Evolutionary conservation across 78 protist species (phyloP), one percentile per base, ranked within the genome.

Genomic region (Diacronema lutheri): DNA sequence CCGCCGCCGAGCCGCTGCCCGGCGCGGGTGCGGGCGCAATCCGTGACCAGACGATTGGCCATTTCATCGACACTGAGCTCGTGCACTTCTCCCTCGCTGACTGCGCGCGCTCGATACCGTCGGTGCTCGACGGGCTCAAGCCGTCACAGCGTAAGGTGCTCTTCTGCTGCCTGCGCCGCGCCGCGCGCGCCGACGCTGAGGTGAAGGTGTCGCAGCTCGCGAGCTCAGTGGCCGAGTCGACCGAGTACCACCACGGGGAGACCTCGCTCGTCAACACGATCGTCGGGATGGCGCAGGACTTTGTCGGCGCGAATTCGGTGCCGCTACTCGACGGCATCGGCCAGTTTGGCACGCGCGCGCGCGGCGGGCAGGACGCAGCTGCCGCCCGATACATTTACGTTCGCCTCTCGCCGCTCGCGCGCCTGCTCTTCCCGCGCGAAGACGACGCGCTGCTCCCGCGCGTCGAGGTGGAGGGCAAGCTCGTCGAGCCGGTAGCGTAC

Each of bases 181-280:
- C 93, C 46, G 90, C 97, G 29, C 33, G 38, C 50, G 12, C 16
- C 41, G 0, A 21, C 13, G 14, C 79, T 0, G 99, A 98, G 64
- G 82, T 13, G 98, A 97, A 71, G 90, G 99, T 98, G 11, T 97
- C 99, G 5, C 99, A 98, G 94, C 89, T 98, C 23, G 90, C 94
- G 10, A 99, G 98, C 37, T 93, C 91, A n/a, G 90, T 94, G 2
- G 38, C 90, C 13, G 93, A 88, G 58, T 60, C 44, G 26, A 25
- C 96, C 0, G 97, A 98, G 20, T 98, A 98, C 94, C 99, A 98
- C 86, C 99, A 98, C 90, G 99, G 99, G 37, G 99, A 98, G 87
- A 50, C 1, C 31, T 40, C 89, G 20, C 93, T 98, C 3, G 16
- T 29, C 58, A 25, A 10, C n/a, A 62, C 88, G 31, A 85, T 85